Evolutionary conservation across 148 eudicot species (phyloP), one percentile per base, ranked within the genome.

Genomic region (Tetragonia tetragonoides): DNA sequence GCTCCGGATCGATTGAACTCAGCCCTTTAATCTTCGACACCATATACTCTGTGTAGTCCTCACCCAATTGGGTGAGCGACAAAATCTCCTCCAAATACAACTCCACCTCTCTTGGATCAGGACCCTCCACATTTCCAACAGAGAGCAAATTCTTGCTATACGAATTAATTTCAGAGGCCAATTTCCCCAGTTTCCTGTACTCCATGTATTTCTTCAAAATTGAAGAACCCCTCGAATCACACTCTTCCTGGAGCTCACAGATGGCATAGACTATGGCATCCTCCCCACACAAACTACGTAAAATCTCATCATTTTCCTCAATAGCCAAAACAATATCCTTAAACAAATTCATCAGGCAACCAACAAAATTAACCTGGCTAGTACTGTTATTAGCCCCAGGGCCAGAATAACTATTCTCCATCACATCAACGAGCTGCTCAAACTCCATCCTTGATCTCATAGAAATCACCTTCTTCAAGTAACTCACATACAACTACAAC

Each of bases 61-160:
- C 99, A 53, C 99, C 97, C 73, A 95, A 69, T 74, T 93, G 99
- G 6, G 94, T 89, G 60, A 95, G 79, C 0, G 97, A 87, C 79
- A 95, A 82, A 62, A 95, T 92, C 76, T 95, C 99, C 77, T 95
- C 97, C 82, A 95, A 79, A 79, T 80, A 89, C 70, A 92, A 72
- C 86, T 95, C 99, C 81, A 95, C 85, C 81, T 92, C 94, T 78
- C 97, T 88, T 3, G 99, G 99, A 76, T 95, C 96, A 20, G 99
- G 99, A 40, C 99, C 99, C 86, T 95, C 96, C 51, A 73, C 90
- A 81, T 67, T 84, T 64, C 93, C 94, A 41, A 84, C 91, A 44
- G 96, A 83, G 5, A 95, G 85, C 89, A 95, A 81, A 80, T 87
- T 87, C 81, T 83, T 93, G 84, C 91, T 95, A 75, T 88, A 90